These are phyloP conservation scores for Amanita polypyramis DNA, from an alignment of 768 basidiomycete species.

Conservation along the genomic window DNA sequence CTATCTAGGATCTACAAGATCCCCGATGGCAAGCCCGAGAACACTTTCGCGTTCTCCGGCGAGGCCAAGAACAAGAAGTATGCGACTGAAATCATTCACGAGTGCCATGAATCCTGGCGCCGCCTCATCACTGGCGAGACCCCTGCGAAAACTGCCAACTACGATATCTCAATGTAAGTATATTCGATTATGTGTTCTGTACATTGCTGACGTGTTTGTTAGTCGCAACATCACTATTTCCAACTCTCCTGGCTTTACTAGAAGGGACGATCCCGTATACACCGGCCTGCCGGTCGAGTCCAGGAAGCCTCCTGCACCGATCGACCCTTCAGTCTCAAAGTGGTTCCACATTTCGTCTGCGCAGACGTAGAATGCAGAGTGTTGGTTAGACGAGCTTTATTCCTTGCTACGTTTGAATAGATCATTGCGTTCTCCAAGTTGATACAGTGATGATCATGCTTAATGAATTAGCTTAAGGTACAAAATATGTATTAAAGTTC, in stretches of 20 bases:
- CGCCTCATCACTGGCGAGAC: conserved; percentile 77
- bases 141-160: conserved; percentile 57
- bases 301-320: conserved; percentile 73
- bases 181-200: neutral
- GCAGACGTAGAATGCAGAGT: no score
- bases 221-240: conserved; percentile 76
- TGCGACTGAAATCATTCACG: conserved; percentile 97
- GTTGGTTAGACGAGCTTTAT: neutral
- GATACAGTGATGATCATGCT: neutral
- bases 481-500: neutral
- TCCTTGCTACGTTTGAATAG: neutral
- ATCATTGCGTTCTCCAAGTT: neutral
- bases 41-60: conserved; percentile 97
- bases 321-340: conserved; percentile 91
- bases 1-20: conserved; percentile 82
- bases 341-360: conserved; percentile 95
- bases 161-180: conserved; percentile 81
- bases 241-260: conserved; percentile 62
- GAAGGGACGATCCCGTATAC: conserved; percentile 54
- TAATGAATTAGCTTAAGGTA: neutral
- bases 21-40: conserved; percentile 93
- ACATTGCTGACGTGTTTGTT: conserved; percentile 7
- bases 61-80: conserved; percentile 99
- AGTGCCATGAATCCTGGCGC: conserved; percentile 98
- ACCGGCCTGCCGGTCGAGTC: conserved; percentile 65